A percentile compares a stretch with the other conserved stretches of the same genome.
phyloP scores from a whole-genome alignment of 2,329 filamentous ascomycete species.

The Colletotrichum lupini region DNA sequence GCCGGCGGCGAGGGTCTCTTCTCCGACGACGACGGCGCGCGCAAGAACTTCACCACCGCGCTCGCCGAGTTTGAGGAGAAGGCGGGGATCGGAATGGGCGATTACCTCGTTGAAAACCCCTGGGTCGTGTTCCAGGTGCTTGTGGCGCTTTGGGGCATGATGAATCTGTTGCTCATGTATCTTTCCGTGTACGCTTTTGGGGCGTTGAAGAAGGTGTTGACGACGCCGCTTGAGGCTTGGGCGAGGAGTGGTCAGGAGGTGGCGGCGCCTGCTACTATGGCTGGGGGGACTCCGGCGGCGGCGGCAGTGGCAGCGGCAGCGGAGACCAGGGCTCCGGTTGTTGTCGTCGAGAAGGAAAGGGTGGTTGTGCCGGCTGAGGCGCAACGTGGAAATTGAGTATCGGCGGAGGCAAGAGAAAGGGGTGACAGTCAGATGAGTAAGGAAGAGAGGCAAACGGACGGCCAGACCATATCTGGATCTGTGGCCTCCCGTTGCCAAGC shows the following conservation, averaged over 20 bases:
- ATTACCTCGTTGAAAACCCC: background rate
- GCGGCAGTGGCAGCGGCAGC: background rate
- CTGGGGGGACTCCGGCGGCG: background rate
- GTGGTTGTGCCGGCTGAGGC: background rate
- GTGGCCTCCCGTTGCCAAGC: constrained; percentile 3
- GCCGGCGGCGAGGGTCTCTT: background rate
- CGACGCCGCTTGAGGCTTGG: constrained; percentile 26
- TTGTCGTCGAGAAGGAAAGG: background rate
- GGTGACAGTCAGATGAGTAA: background rate
- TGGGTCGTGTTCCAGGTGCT: constrained; percentile 17
- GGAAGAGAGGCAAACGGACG: background rate
- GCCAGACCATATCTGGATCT: background rate
- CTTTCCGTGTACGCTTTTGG: constrained; percentile 10
- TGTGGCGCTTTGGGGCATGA: background rate
- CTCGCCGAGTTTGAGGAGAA: constrained; percentile 13
- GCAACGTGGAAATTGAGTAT: background rate
- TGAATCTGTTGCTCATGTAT: constrained; percentile 14
- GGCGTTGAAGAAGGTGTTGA: constrained; percentile 20
- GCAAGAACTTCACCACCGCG: constrained; percentile 13
- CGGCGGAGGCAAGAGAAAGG: background rate
- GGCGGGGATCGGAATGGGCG: constrained; percentile 2
- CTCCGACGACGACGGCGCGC: background rate
- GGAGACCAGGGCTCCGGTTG: background rate
- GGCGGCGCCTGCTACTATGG: background rate
- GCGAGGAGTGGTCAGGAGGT: background rate